Evolutionary conservation across 2,329 filamentous ascomycete species (phyloP).

Genomic region (Fusarium liriodendri): DNA sequence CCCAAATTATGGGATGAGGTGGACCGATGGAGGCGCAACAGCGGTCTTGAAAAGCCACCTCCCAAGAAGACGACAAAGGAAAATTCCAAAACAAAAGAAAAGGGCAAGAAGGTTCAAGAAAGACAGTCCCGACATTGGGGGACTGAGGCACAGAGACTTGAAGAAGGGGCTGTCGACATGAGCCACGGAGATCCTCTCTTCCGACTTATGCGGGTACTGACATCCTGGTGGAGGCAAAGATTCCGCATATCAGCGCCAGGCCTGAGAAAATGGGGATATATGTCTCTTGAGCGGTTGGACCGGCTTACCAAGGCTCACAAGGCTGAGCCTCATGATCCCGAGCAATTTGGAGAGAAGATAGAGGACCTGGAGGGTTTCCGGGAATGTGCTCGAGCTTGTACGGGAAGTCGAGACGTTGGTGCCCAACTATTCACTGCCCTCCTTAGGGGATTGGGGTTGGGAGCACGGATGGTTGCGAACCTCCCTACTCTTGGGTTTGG

Average conservation of each 20-base stretch:
- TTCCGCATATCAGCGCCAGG: constrained; percentile 84
- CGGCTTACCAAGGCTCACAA: constrained; percentile 78
- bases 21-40: constrained; percentile 77
- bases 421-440: constrained; percentile 91
- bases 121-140: constrained; percentile 74
- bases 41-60: constrained; percentile 64
- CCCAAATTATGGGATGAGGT: constrained; percentile 77
- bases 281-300: constrained; percentile 79
- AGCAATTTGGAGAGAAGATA: constrained; percentile 82
- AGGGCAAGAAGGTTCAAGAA: constrained; percentile 49
- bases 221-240: constrained; percentile 87
- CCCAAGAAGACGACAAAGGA: constrained; percentile 40
- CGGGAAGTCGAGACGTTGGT: constrained; percentile 88
- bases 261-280: constrained; percentile 90
- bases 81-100: constrained; percentile 51
- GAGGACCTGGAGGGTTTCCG: constrained; percentile 75
- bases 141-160: constrained; percentile 73
- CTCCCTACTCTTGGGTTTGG: constrained; percentile 90
- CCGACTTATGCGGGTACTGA: constrained; percentile 78
- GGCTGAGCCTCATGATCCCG: constrained; percentile 69
- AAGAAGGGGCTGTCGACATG: constrained; percentile 78
- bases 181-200: constrained; percentile 86
- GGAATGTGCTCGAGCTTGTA: constrained; percentile 72
- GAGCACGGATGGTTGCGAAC: constrained; percentile 85
- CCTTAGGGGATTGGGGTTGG: constrained; percentile 81